phyloP scores from a whole-genome alignment of 2,329 filamentous ascomycete species.

The Neofusicoccum laricinum region DNA sequence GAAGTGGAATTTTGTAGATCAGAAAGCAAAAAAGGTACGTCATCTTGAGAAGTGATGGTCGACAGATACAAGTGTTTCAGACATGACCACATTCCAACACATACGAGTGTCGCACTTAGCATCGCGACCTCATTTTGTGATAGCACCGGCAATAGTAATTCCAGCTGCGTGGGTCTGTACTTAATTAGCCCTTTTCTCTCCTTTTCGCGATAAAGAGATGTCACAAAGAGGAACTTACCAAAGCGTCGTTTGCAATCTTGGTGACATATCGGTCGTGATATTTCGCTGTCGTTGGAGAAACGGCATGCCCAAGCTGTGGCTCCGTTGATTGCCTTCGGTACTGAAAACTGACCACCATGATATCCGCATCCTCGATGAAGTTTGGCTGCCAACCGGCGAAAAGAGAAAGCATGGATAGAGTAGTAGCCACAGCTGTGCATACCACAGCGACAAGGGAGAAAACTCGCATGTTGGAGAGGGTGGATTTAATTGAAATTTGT shows the following conservation, averaged over 20 bases:
- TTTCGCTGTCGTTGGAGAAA: not conserved
- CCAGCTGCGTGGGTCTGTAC: not conserved
- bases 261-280: not conserved
- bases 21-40: too few species aligned
- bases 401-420: slow-evolving; percentile 59
- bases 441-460: slow-evolving; percentile 49
- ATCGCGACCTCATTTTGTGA: not conserved
- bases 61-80: too few species aligned
- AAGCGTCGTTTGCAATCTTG: not conserved
- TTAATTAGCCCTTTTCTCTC: not conserved
- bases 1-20: too few species aligned
- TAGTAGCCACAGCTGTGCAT: slow-evolving; percentile 53
- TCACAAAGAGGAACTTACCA: not conserved
- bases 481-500: not conserved
- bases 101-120: too few species aligned
- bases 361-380: slow-evolving; percentile 56
- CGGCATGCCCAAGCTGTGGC: not conserved
- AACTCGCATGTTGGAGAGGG: slow-evolving; percentile 46
- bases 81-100: too few species aligned
- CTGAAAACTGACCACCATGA: slow-evolving; percentile 49
- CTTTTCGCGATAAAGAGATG: not conserved
- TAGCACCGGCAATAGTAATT: not conserved
- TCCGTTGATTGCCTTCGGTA: not conserved
- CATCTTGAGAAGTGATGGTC: too few species aligned
- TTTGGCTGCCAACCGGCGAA: slow-evolving; percentile 58